Conservation (phyloP, 805 yeast genomes). For the Lipomyces orientalis region DNA sequence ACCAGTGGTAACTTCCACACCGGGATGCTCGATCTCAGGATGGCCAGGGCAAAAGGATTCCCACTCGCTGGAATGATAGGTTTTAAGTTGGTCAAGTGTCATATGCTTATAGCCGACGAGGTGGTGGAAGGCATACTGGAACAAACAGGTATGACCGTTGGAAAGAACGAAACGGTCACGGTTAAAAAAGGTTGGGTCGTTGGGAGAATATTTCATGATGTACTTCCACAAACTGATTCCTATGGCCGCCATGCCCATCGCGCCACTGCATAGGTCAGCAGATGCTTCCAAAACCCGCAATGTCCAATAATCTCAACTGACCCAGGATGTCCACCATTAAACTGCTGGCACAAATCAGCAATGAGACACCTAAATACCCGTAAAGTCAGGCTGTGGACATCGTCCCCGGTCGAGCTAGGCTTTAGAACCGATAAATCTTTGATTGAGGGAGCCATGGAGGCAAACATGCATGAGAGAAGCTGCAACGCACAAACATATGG, state of each 20-base stretch:
- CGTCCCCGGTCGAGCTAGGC: conserved; percentile 19
- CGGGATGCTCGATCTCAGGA: conserved; percentile 49
- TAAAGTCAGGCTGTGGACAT: conserved; percentile 13
- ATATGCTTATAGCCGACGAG: conserved; percentile 49
- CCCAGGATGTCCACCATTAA: conserved; percentile 28
- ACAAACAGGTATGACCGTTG: conserved; percentile 47
- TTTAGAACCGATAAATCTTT: conserved; percentile 2
- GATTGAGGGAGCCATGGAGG: conserved; percentile 23
- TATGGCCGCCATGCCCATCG: conserved; percentile 40
- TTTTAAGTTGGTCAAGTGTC: conserved; percentile 47
- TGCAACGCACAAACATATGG: too few species aligned
- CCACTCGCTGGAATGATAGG: conserved; percentile 45
- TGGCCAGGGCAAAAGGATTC: conserved; percentile 39
- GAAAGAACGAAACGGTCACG: conserved; percentile 50
- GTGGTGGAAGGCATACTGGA: conserved; percentile 35
- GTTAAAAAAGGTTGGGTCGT: conserved; percentile 47
- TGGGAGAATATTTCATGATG: conserved; percentile 44
- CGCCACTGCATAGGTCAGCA: conserved; percentile 7
- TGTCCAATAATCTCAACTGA: neutral
- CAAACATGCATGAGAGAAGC: too few species aligned
- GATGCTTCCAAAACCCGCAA: neutral
- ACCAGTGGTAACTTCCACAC: conserved; percentile 37
- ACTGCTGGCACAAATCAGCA: conserved; percentile 22
- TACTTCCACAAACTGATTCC: conserved; percentile 49
- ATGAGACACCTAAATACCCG: conserved; percentile 23